Evolutionary conservation across 768 basidiomycete genomes (phyloP), one percentile per base, ranked within the genome.

Genomic region (Cubamyces sp.): DNA sequence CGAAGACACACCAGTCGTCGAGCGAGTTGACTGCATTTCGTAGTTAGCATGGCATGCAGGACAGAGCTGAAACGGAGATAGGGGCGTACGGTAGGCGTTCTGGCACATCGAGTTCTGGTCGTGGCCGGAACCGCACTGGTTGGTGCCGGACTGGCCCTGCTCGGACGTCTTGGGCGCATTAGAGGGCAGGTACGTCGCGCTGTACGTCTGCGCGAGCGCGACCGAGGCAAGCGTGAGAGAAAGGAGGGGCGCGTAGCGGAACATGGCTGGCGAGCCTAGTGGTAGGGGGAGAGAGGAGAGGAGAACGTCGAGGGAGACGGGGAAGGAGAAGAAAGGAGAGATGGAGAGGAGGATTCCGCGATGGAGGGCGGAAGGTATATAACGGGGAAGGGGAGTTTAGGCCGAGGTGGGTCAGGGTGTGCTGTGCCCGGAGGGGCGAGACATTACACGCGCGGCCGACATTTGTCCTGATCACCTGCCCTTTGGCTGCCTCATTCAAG

Each of bases 101-200:
- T 92, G 91, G 74, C 91, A 93, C 58, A 74, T 73, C 3, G 87
- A 87, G 4, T 74, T 78, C 72, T 85, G 86, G 70, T 78, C 83
- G 52, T 77, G 72, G 18, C 71, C 75, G 3, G 81, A 79, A 9
- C 86, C 87, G 71, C 91, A 94, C 58, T 81, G 74, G 71, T 90
- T 87, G 15, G 85, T 86, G 16, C 86, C 87, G 8, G 78, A 60
- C 72, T 88, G 89, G 26, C 86, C 88, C 45, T 79, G 68, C 69
- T 90, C 82, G 15, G 81, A 77, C 16, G 78, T 75, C 46, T 75
- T 69, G 19, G 84, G 82, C 3, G 76, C 74, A 60, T 80, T 81
- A 16, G 78, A 78, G 49, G 81, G 84, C 34, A 82, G 76, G 64
- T 80, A 84, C 28, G 80, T 78, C 39, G 82, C 79, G 62, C 74